These are phyloP conservation scores for Agastache rugosa DNA, from an alignment of 257 asterid genomes.

Conservation along the genomic window DNA sequence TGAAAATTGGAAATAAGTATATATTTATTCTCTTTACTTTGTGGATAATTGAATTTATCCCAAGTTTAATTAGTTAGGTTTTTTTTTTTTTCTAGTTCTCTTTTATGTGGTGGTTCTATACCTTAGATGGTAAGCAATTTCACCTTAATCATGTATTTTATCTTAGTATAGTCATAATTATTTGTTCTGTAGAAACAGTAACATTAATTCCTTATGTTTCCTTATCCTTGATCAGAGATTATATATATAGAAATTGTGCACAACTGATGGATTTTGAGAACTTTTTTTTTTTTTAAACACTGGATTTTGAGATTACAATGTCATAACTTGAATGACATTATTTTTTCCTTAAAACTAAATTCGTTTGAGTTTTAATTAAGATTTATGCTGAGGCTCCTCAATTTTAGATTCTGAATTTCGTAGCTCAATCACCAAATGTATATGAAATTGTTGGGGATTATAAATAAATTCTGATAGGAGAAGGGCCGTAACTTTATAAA, in stretches of 20 bases:
- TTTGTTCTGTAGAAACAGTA: neutral
- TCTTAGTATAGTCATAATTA: slow-evolving; percentile 4
- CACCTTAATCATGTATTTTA: neutral
- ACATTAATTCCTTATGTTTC: neutral
- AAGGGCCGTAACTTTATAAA: too few relatives aligned
- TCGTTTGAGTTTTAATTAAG: too few relatives aligned
- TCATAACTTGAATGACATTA: neutral
- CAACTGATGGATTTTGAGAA: neutral
- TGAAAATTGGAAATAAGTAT: neutral
- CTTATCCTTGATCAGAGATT: neutral
- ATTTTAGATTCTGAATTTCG: neutral
- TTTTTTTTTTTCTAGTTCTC: neutral
- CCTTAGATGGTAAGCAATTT: slow-evolving; percentile 9
- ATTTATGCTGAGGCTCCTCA: neutral
- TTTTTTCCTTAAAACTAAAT: neutral
- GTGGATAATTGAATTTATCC: slow-evolving; percentile 1
- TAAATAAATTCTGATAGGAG: too few relatives aligned
- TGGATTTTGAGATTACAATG: neutral
- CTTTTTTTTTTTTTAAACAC: too few relatives aligned
- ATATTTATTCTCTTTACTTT: slow-evolving; percentile 3
- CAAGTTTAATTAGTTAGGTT: neutral
- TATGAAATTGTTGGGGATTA: too few relatives aligned
- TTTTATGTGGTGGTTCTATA: neutral
- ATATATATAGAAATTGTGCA: neutral
- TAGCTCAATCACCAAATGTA: neutral